phyloP scores from a whole-genome alignment of 371 early-diverging fungal species.

The Rhizopus arrhizus region DNA sequence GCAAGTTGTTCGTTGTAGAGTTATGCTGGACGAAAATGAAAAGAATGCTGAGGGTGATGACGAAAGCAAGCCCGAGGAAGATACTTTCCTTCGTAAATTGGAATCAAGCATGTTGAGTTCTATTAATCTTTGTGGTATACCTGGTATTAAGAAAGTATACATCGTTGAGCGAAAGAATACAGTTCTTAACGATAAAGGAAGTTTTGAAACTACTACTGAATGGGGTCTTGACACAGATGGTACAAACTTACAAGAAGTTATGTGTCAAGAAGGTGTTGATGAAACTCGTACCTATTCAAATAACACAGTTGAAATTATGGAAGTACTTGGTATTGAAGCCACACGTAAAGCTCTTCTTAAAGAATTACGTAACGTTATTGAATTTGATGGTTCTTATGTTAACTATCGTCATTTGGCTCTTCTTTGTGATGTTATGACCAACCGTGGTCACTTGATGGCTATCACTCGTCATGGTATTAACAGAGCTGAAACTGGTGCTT shows the following conservation, averaged over 20 bases:
- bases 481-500: conserved; percentile 93
- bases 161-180: conserved; percentile 81
- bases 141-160: conserved; percentile 90
- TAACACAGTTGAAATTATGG: conserved; percentile 90
- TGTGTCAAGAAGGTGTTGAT: conserved; percentile 87
- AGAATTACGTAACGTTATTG: conserved; percentile 96
- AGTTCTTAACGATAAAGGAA: conserved; percentile 59
- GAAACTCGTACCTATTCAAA: conserved; percentile 86
- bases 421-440: conserved; percentile 98
- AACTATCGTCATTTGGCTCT: conserved; percentile 98
- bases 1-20: conserved; percentile 90
- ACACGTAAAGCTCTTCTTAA: conserved; percentile 90
- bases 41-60: conserved; percentile 65
- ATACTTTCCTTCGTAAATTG: conserved; percentile 85
- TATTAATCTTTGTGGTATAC: conserved; percentile 91
- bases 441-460: conserved; percentile 93
- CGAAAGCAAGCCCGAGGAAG: conserved; percentile 78
- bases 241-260: conserved; percentile 87
- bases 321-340: conserved; percentile 98
- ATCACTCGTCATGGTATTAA: conserved; percentile 99
- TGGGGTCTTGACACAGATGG: conserved; percentile 98
- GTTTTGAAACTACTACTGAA: conserved; percentile 71
- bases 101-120: conserved; percentile 85
- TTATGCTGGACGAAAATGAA: conserved; percentile 68
- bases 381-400: conserved; percentile 98